Evolutionary conservation across 106 monocot species (phyloP).

Genomic region (Dendrobium nobile): DNA sequence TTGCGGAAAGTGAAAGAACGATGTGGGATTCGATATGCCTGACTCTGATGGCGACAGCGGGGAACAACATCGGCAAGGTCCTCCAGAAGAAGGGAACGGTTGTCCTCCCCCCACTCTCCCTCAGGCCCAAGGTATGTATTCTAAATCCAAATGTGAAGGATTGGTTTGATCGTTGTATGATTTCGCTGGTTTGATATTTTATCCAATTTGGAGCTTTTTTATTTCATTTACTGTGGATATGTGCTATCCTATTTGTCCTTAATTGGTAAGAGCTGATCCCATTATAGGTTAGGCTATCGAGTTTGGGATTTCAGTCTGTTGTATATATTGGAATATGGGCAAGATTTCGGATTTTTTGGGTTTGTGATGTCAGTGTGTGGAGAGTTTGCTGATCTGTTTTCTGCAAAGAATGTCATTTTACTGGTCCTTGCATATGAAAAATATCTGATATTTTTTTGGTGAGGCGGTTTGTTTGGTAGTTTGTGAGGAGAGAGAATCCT

Average conservation of each 20-base stretch:
- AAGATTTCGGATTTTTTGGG: neutral
- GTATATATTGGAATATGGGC: neutral
- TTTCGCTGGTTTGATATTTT: neutral
- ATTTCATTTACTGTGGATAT: neutral
- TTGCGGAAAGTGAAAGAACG: neutral
- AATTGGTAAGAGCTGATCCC: neutral
- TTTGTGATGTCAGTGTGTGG: neutral
- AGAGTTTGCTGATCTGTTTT: neutral
- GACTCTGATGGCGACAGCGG: conserved; percentile 75
- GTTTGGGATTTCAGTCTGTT: neutral
- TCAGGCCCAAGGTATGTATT: conserved; percentile 80
- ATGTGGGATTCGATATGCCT: conserved; percentile 85
- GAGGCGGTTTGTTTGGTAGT: neutral
- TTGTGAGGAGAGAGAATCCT: neutral
- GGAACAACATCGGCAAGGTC: conserved; percentile 98
- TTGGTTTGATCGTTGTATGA: neutral
- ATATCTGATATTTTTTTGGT: neutral
- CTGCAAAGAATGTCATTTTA: too few relatives aligned
- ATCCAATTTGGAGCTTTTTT: neutral
- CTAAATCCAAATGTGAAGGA: too few relatives aligned
- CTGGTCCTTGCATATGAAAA: too few relatives aligned
- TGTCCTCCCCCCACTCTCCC: conserved; percentile 88
- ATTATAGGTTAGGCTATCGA: neutral
- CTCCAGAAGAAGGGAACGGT: conserved; percentile 97
- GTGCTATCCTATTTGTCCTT: neutral